Conservation (phyloP, 2,329 filamentous ascomycete species). For the Ploettnerulaceae sp. region DNA sequence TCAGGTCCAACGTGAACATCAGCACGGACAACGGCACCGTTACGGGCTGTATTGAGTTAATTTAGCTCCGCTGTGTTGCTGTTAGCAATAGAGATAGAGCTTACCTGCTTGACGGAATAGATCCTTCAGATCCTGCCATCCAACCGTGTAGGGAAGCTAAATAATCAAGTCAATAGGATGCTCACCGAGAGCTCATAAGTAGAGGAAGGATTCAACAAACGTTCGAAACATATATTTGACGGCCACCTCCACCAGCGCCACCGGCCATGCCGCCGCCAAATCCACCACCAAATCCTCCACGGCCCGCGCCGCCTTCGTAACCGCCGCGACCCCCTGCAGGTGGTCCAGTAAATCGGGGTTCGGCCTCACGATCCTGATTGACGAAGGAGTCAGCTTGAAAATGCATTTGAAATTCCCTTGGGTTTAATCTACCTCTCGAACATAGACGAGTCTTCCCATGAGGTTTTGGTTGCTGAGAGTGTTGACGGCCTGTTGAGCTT, state of each 20-base stretch:
- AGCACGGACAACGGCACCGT: constrained; percentile 82
- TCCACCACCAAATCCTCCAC: constrained; percentile 44
- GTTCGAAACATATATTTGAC: constrained; percentile 97
- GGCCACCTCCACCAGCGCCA: constrained; percentile 61
- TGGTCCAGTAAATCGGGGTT: constrained; percentile 88
- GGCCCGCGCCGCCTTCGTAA: constrained; percentile 42
- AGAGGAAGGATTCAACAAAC: constrained; percentile 60
- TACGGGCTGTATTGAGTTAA: constrained; percentile 43
- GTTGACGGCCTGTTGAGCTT: constrained; percentile 95
- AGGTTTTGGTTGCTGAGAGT: constrained; percentile 98
- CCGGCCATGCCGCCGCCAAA: constrained; percentile 43
- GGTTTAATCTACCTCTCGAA: constrained; percentile 88
- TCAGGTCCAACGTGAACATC: constrained; percentile 92
- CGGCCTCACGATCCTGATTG: constrained; percentile 85
- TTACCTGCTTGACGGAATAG: constrained; percentile 96
- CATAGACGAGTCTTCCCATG: constrained; percentile 97
- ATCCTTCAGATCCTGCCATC: constrained; percentile 99
- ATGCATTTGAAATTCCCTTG: too few relatives aligned
- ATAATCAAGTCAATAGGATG: constrained; percentile 37
- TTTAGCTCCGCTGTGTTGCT: constrained; percentile 20
- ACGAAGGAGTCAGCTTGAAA: constrained; percentile 1
- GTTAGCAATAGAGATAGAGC: constrained; percentile 38
- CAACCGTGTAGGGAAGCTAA: constrained; percentile 92
- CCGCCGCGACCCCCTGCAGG: constrained; percentile 59
- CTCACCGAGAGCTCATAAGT: constrained; percentile 28